Base-by-base conservation (phyloP, 768 basidiomycete species). In the Nidularia pulvinata region DNA sequence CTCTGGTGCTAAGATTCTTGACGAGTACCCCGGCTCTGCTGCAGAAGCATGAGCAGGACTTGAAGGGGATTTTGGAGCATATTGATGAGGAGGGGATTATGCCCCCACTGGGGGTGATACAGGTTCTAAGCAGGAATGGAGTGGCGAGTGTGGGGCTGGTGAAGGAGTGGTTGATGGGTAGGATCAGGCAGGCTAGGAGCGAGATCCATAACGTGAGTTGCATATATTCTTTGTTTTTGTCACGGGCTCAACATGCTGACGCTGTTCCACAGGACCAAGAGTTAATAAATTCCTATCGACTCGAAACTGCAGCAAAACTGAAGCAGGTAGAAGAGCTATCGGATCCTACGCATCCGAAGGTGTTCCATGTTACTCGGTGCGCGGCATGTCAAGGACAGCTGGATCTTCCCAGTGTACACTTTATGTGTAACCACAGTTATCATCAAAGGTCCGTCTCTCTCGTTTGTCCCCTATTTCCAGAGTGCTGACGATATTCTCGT, bases 341-440 rank as follows among this genome's bases (percentile, higher is more conserved):
- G 4, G 89, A 96, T 68, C 77, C 85, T 6, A 82, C 85, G 19
- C 81, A 86, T 50, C 91, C 97, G 0, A 82, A 84, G 16, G 89
- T 98, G 19, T 97, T 98, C 77, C 95, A 98, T 64, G 91, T 96
- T 55, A 95, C 95, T 6, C 79, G 94, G 42, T 98, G 97, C 68
- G 88, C 95, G 19, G 81, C 87, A 4, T 98, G 97, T 67, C 81
- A 86, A 13, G 92, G 88, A 1, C 92, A 91, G 60, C 83, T 98
- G 55, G 95, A 98, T 66, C 82, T 98, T 7, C 96, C 97, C 0
- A 89, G 85, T 58, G 80, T 98, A 5, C 95, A 98, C 69, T 98
- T 98, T 65, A 97, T 98, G 96, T 99, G 96, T 70, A 87, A 89
- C 62, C 97, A 98, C 66, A 94, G 92, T 56, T 98, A 93, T 73